phyloP scores from a whole-genome alignment of 2,329 filamentous ascomycete species.

The Alternaria sp. region DNA sequence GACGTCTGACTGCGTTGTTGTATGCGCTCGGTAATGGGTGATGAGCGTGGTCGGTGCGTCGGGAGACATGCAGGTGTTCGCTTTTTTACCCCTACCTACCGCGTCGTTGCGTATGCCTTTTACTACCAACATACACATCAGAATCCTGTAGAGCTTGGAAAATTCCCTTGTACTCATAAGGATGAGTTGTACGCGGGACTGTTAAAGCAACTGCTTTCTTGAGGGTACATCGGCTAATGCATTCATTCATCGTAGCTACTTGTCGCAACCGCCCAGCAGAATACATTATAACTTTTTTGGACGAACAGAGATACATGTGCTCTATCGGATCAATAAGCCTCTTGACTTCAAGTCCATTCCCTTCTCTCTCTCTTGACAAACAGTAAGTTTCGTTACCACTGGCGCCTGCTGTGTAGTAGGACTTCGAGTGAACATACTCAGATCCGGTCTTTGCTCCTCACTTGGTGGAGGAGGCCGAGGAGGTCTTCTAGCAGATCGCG shows the following conservation, averaged over 20 bases:
- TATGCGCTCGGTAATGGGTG: background rate
- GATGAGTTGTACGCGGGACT: background rate
- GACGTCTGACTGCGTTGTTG: background rate
- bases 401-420: conserved; percentile 11
- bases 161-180: background rate
- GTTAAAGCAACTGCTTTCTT: background rate
- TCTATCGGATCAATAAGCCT: background rate
- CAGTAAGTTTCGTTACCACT: conserved; percentile 9
- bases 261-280: background rate
- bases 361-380: background rate
- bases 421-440: conserved; percentile 25
- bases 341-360: background rate
- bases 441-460: conserved; percentile 27
- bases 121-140: background rate
- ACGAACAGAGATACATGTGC: background rate
- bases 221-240: background rate
- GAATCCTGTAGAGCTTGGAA: background rate
- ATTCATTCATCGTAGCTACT: background rate
- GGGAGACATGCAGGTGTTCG: background rate
- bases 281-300: background rate
- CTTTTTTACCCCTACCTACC: background rate
- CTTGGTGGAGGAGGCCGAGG: conserved; percentile 27
- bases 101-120: background rate
- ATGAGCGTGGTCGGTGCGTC: background rate
- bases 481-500: conserved; percentile 12